A percentile compares a stretch with the other conserved stretches of the same genome.
phyloP scores from a whole-genome alignment of 1,139 yeast species.

The Blastobotrys petasosporus region DNA sequence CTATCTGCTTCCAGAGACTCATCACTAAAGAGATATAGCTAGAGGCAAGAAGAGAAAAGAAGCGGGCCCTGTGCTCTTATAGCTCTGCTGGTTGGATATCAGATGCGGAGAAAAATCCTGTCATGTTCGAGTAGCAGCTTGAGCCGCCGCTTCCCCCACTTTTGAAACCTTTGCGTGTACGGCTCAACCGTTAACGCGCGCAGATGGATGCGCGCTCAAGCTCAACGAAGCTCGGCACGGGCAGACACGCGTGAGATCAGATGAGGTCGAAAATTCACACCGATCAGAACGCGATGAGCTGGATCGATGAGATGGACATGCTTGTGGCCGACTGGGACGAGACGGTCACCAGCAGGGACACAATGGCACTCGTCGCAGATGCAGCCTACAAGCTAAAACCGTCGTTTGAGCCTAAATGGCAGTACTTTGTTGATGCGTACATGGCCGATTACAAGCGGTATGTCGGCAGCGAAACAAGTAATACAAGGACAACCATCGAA shows the following conservation, averaged over 20 bases:
- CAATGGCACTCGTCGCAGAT: constrained; percentile 47
- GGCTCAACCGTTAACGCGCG: too few relatives aligned
- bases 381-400: constrained; percentile 44
- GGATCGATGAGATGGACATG: constrained; percentile 10
- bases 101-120: too few relatives aligned
- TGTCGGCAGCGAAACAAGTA: constrained; percentile 11
- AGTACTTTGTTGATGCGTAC: constrained; percentile 44
- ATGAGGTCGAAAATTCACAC: too few relatives aligned
- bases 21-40: neutral
- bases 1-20: constrained; percentile 5
- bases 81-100: neutral
- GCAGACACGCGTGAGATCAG: too few relatives aligned
- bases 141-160: too few relatives aligned
- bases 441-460: constrained; percentile 33
- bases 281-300: too few relatives aligned
- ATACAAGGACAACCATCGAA: constrained; percentile 26
- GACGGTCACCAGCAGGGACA: constrained; percentile 55
- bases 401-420: constrained; percentile 38
- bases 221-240: too few relatives aligned
- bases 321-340: constrained; percentile 66
- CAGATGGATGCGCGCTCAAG: too few relatives aligned
- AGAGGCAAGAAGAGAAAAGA: neutral
- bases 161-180: too few relatives aligned
- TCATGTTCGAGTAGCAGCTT: too few relatives aligned
- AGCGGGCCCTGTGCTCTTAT: neutral